Evolutionary conservation across 2,329 filamentous ascomycete genomes (phyloP).

Genomic region (Tolypocladium ovalisporum): DNA sequence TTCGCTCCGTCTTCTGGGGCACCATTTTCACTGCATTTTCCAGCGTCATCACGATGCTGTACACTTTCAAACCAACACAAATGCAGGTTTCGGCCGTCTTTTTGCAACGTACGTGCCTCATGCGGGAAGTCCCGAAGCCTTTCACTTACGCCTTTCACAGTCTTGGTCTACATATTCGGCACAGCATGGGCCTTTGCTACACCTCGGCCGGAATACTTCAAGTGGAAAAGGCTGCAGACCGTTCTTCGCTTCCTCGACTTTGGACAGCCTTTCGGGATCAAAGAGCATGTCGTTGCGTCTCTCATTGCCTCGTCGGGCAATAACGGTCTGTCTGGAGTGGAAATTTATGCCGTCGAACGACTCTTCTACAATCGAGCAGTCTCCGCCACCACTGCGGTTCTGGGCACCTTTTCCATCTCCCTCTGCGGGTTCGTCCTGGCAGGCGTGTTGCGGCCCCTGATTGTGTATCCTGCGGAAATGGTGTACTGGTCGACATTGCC

Average conservation of each 20-base stretch:
- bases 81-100: conserved; percentile 9
- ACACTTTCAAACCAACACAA: conserved; percentile 8
- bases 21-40: conserved; percentile 9
- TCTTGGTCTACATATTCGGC: background rate
- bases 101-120: conserved; percentile 3
- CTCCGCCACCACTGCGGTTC: conserved; percentile 13
- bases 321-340: conserved; percentile 10
- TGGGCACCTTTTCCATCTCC: conserved; percentile 16
- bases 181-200: background rate
- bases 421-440: conserved; percentile 19
- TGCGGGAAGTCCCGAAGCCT: background rate
- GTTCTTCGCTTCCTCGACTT: conserved; percentile 6
- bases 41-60: conserved; percentile 11
- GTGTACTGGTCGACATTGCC: conserved; percentile 21
- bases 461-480: conserved; percentile 21
- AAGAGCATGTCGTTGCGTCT: conserved; percentile 10
- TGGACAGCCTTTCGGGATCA: conserved; percentile 9
- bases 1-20: conserved; percentile 9
- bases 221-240: background rate
- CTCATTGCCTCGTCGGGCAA: conserved; percentile 10
- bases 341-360: conserved; percentile 10
- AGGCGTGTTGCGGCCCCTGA: conserved; percentile 15
- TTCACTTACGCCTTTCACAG: background rate
- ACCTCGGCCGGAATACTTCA: conserved; percentile 2
- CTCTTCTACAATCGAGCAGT: conserved; percentile 10